phyloP scores from a whole-genome alignment of 176 grass and related monocot genomes.

The Carex kokanica region DNA sequence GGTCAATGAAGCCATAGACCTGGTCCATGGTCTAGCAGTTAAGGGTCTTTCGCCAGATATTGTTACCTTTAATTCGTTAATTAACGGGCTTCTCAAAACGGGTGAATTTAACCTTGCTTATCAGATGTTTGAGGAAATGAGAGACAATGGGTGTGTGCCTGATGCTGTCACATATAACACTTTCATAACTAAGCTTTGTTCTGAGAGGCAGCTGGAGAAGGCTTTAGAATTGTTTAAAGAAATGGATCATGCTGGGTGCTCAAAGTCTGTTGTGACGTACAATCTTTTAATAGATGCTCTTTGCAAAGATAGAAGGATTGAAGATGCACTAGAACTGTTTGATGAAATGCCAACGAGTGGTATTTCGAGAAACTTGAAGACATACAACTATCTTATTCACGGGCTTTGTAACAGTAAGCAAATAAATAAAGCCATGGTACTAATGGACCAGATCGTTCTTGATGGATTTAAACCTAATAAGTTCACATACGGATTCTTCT shows the following conservation, averaged over 20 bases:
- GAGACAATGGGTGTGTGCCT: conserved; percentile 57
- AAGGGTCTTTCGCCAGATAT: conserved; percentile 65
- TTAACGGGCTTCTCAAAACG: conserved; percentile 61
- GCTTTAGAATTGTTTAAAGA: conserved; percentile 82
- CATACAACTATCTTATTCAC: conserved; percentile 64
- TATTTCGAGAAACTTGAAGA: conserved; percentile 60
- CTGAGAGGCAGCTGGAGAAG: conserved; percentile 43
- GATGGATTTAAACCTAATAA: conserved; percentile 71
- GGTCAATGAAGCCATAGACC: conserved; percentile 49
- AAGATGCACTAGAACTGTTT: conserved; percentile 72
- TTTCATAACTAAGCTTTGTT: conserved; percentile 65
- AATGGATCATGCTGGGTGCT: conserved; percentile 62
- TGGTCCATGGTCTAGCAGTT: conserved; percentile 46
- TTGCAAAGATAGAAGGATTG: conserved; percentile 73
- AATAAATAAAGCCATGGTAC: conserved; percentile 59
- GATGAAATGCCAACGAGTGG: conserved; percentile 70
- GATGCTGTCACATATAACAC: conserved; percentile 70
- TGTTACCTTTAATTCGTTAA: conserved; percentile 73
- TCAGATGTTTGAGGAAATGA: conserved; percentile 78
- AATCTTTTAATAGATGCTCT: conserved; percentile 66
- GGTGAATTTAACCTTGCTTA: conserved; percentile 52
- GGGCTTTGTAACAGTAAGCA: conserved; percentile 62
- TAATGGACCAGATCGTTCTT: conserved; percentile 68
- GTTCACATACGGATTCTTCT: conserved; percentile 74
- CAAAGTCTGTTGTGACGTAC: conserved; percentile 58